Percentiles rank a stretch among this genome's conserved stretches.
Evolutionary conservation across 768 basidiomycete species (phyloP).

Genomic region (Kwoniella europaea): DNA sequence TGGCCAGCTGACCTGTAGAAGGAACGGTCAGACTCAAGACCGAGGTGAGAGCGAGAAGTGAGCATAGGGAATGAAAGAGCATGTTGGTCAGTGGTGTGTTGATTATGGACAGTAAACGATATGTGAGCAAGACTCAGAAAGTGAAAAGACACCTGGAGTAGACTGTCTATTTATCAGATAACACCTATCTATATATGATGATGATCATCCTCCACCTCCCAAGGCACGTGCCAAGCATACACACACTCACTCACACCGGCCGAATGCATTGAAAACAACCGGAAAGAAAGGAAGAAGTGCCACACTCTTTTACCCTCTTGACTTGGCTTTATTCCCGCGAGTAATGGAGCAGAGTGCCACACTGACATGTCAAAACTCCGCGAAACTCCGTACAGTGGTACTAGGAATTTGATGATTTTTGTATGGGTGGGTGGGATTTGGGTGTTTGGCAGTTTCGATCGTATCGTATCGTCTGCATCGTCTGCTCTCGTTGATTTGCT

Average conservation of each 20-base stretch:
- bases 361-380: slow-evolving; percentile 30
- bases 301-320: neutral
- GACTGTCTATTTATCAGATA: neutral
- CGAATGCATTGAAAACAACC: slow-evolving; percentile 6
- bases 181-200: no score
- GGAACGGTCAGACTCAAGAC: neutral
- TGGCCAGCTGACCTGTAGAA: neutral
- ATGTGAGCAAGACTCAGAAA: no score
- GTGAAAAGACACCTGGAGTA: no score
- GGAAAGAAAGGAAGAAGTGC: neutral
- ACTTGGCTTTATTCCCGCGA: neutral
- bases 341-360: slow-evolving; percentile 8
- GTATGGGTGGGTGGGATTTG: neutral
- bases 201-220: slow-evolving; percentile 10
- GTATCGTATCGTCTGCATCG: neutral
- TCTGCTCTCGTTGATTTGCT: neutral
- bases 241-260: neutral
- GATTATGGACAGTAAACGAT: no score
- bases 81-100: neutral
- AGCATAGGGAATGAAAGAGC: neutral
- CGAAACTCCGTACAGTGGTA: slow-evolving; percentile 37
- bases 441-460: slow-evolving; percentile 1
- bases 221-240: neutral
- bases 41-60: neutral
- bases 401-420: neutral